These are phyloP conservation scores for Exophiala oligosperma DNA, from an alignment of 2,329 filamentous ascomycete species.

Conservation along the genomic window DNA sequence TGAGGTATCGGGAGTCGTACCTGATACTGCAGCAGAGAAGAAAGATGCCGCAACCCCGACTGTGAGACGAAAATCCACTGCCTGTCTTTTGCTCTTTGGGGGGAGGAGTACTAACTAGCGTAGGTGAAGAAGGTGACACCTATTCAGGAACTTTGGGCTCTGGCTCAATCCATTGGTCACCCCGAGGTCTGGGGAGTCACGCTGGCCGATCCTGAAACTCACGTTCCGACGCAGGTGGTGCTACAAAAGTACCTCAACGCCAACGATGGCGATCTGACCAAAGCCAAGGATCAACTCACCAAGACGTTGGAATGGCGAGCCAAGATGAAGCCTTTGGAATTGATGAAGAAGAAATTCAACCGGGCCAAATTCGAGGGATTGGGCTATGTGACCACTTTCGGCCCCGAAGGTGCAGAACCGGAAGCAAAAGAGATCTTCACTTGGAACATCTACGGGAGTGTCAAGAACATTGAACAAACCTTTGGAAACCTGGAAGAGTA, in stretches of 20 bases:
- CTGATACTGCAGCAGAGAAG: constrained; percentile 3
- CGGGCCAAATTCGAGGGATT: constrained; percentile 71
- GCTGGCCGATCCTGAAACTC: constrained; percentile 48
- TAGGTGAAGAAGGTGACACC: constrained; percentile 16
- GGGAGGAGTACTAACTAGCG: not conserved
- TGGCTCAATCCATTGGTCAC: constrained; percentile 50
- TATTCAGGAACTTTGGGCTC: constrained; percentile 26
- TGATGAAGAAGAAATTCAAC: constrained; percentile 64
- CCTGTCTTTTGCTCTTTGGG: no score
- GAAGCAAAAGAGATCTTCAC: constrained; percentile 66
- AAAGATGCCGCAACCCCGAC: constrained; percentile 7
- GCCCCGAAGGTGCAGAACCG: constrained; percentile 31
- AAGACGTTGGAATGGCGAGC: constrained; percentile 83
- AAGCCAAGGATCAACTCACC: constrained; percentile 74
- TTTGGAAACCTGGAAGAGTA: constrained; percentile 82
- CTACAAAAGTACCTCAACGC: constrained; percentile 93
- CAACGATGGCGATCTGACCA: constrained; percentile 72
- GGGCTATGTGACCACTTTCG: constrained; percentile 76
- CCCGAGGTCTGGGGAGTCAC: constrained; percentile 85
- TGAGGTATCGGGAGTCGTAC: constrained; percentile 17
- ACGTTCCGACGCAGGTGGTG: constrained; percentile 78
- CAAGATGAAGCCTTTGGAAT: constrained; percentile 67
- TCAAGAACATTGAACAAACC: constrained; percentile 76
- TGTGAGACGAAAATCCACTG: constrained; percentile 15
- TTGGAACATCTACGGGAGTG: constrained; percentile 90